phyloP scores from a whole-genome alignment of 768 basidiomycete species.

The Agrocybe praecox region DNA sequence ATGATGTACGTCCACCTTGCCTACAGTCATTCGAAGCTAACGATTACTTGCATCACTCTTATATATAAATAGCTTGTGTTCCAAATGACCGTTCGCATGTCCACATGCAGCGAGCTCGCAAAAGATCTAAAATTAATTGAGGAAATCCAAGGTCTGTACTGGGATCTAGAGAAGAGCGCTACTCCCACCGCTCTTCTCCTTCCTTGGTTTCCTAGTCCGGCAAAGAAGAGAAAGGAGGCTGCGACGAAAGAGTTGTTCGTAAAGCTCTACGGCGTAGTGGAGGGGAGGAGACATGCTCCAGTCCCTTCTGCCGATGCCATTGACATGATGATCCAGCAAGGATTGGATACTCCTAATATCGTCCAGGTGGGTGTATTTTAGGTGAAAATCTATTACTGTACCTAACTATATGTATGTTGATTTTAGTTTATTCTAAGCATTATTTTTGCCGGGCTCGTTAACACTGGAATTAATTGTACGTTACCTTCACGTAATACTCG shows the following conservation, averaged over 20 bases:
- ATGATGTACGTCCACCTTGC: conserved; percentile 24
- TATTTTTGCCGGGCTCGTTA: conserved; percentile 37
- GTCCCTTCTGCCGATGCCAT: conserved; percentile 32
- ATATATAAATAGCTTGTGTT: conserved; percentile 30
- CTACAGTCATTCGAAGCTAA: not conserved
- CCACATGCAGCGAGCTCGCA: conserved; percentile 35
- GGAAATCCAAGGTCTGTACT: conserved; percentile 26
- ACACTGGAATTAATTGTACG: conserved; percentile 38
- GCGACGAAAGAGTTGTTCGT: conserved; percentile 33
- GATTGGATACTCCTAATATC: conserved; percentile 27
- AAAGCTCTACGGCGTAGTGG: conserved; percentile 27
- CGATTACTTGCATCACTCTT: not conserved
- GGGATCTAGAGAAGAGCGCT: conserved; percentile 34
- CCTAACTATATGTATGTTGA: too few relatives aligned
- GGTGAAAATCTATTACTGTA: too few relatives aligned
- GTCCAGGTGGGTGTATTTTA: conserved; percentile 20
- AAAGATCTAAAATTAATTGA: conserved; percentile 23
- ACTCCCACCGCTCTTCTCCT: conserved; percentile 34
- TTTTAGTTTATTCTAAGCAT: conserved; percentile 33
- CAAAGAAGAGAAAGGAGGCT: conserved; percentile 29
- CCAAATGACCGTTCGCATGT: conserved; percentile 39
- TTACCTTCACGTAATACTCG: not conserved
- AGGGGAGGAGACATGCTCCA: conserved; percentile 25
- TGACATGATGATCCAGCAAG: conserved; percentile 34
- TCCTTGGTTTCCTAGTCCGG: conserved; percentile 37